Evolutionary conservation across 2,329 filamentous ascomycete genomes (phyloP).

Genomic region (Sporothrix inflata): DNA sequence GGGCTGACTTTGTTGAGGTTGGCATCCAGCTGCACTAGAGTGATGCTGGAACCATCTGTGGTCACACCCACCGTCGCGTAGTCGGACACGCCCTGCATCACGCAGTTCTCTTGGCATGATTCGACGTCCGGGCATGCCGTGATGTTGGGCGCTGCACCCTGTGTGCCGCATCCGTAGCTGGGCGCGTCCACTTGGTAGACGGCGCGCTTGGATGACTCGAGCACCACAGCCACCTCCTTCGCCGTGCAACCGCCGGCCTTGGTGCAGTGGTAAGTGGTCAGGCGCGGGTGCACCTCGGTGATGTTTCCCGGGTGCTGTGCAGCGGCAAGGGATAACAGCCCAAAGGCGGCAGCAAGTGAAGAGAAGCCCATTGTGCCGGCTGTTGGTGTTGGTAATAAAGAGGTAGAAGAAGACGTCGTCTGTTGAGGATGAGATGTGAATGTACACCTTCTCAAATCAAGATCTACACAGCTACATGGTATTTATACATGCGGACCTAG

Average conservation of each 20-base stretch:
- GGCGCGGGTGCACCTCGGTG: slow-evolving; percentile 15
- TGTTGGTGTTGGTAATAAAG: neutral
- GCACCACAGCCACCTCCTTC: neutral
- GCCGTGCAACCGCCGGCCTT: slow-evolving; percentile 14
- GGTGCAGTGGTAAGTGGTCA: slow-evolving; percentile 23
- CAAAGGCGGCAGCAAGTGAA: neutral
- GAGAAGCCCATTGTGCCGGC: neutral
- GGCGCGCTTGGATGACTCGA: neutral
- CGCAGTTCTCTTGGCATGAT: slow-evolving; percentile 10
- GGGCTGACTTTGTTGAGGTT: slow-evolving; percentile 36
- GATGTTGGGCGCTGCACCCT: slow-evolving; percentile 10
- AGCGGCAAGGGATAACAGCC: neutral
- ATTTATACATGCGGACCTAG: neutral
- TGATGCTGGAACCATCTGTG: neutral
- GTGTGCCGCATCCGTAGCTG: slow-evolving; percentile 10
- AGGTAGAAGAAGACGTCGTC: neutral
- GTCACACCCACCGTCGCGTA: neutral
- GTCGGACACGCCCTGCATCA: slow-evolving; percentile 1
- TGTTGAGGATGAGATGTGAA: too few relatives aligned
- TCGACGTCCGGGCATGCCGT: neutral
- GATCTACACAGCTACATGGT: neutral
- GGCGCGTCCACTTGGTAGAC: slow-evolving; percentile 6
- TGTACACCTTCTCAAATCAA: too few relatives aligned
- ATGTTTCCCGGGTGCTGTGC: slow-evolving; percentile 24
- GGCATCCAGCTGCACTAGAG: neutral